A percentile compares a stretch with the other conserved stretches of the same genome.
phyloP scores from a whole-genome alignment of 2,329 filamentous ascomycete genomes.

The Colletotrichum eleusines region DNA sequence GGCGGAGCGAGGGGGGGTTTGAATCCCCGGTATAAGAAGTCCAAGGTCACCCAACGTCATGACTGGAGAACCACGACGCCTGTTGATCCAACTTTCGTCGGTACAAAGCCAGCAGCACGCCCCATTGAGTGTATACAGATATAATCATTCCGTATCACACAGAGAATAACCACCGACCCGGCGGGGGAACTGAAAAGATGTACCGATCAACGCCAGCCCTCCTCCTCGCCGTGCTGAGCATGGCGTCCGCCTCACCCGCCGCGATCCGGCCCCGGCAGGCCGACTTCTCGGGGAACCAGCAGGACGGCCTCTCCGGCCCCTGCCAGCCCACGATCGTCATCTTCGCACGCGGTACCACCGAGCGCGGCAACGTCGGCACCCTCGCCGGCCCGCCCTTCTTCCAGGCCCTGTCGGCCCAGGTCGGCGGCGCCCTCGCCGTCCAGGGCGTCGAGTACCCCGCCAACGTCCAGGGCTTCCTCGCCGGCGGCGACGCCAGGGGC shows the following conservation, averaged over 20 bases:
- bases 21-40: constrained; percentile 24
- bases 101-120: background rate
- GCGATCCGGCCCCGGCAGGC: constrained; percentile 28
- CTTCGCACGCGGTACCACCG: constrained; percentile 68
- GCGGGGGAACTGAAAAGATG: constrained; percentile 7
- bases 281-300: constrained; percentile 38
- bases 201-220: constrained; percentile 17
- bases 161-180: background rate
- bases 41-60: background rate
- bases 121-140: background rate
- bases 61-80: background rate
- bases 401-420: constrained; percentile 54
- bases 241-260: constrained; percentile 20
- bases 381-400: constrained; percentile 64
- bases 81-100: background rate
- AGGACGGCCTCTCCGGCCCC: constrained; percentile 36
- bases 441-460: constrained; percentile 68
- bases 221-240: constrained; percentile 37
- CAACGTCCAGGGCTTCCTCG: constrained; percentile 57
- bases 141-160: background rate
- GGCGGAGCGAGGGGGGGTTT: too few species aligned
- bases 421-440: constrained; percentile 61
- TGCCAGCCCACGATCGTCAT: constrained; percentile 64
- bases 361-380: constrained; percentile 64
- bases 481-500: constrained; percentile 58